Evolutionary conservation across 202 grass and related monocot species (phyloP).

Genomic region (Elaeis oleifera): DNA sequence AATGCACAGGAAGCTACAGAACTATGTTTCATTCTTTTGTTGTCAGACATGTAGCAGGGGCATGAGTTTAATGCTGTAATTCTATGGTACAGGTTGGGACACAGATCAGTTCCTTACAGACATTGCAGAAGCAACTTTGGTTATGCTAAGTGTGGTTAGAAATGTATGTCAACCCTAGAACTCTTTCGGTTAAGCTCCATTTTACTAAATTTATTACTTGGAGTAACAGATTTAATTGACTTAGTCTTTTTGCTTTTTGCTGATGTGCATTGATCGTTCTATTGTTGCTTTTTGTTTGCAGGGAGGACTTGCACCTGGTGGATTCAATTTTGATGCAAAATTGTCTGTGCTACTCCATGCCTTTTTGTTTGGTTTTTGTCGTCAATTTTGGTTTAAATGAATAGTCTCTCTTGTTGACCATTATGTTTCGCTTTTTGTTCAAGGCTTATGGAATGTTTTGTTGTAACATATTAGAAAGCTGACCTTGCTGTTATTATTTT

Average conservation of each 20-base stretch:
- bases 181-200: conserved; percentile 2
- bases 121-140: conserved; percentile 79
- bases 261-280: neutral
- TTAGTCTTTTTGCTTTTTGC: neutral
- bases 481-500: neutral
- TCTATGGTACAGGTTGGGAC: conserved; percentile 63
- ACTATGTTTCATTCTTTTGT: conserved; percentile 2
- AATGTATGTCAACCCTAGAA: conserved; percentile 59
- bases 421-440: neutral
- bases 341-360: conserved; percentile 36
- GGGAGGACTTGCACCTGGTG: conserved; percentile 92
- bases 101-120: conserved; percentile 97
- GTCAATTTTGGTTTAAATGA: neutral
- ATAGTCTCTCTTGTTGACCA: neutral
- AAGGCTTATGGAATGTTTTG: no score
- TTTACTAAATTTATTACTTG: neutral
- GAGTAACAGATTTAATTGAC: neutral
- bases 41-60: neutral
- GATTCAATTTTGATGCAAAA: conserved; percentile 99
- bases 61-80: no score
- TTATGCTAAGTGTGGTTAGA: conserved; percentile 95
- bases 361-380: conserved; percentile 5
- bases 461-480: no score
- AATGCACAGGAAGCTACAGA: conserved; percentile 10
- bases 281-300: conserved; percentile 20